Evolutionary conservation across 2,329 filamentous ascomycete genomes (phyloP).

Genomic region (Cytospora mali): DNA sequence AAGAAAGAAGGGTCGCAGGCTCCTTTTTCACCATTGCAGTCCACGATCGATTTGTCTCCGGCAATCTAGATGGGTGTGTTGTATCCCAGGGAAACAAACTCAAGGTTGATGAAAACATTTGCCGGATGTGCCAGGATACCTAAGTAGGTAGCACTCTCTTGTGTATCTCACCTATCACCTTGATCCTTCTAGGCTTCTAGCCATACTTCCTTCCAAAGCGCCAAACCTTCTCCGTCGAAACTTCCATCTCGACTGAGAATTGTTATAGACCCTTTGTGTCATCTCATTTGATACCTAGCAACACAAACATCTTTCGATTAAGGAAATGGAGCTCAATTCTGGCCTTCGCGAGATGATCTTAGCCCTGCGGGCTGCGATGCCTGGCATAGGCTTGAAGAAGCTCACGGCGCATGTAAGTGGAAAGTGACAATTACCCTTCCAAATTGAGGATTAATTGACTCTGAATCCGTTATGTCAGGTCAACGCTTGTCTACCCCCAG

Average conservation of each 20-base stretch:
- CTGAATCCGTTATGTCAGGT: neutral
- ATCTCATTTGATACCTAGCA: neutral
- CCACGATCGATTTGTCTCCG: too few species aligned
- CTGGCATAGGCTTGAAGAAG: neutral
- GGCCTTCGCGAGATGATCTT: constrained; percentile 1
- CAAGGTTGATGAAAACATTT: too few species aligned
- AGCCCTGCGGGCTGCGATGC: neutral
- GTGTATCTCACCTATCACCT: neutral
- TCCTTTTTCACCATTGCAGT: too few species aligned
- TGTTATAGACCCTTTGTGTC: neutral
- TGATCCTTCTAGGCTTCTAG: neutral
- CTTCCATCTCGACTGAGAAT: neutral
- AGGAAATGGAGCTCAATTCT: constrained; percentile 1
- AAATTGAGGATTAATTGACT: neutral
- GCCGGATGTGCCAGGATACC: too few species aligned
- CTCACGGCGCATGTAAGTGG: neutral
- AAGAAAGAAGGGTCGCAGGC: too few species aligned
- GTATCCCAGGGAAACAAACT: too few species aligned
- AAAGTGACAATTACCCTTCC: neutral
- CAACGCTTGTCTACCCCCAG: constrained; percentile 6
- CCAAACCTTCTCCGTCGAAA: neutral
- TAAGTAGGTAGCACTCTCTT: neutral
- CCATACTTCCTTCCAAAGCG: neutral
- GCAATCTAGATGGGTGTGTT: too few species aligned
- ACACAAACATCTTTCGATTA: neutral